Base-by-base conservation (phyloP, 2,329 filamentous ascomycete genomes). In the Colletotrichum sp. region DNA sequence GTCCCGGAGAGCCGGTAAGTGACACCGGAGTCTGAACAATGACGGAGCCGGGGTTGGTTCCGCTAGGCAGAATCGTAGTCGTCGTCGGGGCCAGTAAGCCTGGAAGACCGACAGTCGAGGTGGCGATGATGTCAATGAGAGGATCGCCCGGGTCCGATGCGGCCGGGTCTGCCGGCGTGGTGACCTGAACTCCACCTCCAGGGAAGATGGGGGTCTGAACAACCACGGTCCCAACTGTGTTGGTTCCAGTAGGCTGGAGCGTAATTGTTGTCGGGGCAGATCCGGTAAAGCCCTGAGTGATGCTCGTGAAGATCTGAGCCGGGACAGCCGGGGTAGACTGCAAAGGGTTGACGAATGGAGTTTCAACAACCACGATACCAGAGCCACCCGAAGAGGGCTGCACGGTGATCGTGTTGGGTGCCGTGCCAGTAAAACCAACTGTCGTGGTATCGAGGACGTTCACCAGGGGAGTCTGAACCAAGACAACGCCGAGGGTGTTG, bases 351-450 rank as follows among this genome's bases (percentile, higher is more conserved):
- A 66, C 21, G 49, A 71, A 67, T 0, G 75, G 75, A n/a, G 75
- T 75, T 36, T 77, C 57, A 32, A 77, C 67, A 32, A 77, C 71
- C 36, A 77, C 75, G n/a, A 75, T 62, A 52, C 75, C 62, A 59
- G 70, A 55, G 57, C 70, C 70, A 26, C 73, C 73, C 21, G 30
- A 63, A 15, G 73, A 28, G 32, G 73, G 73, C 57, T 73, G 64
- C 64, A 76, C 59, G 34, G 73, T 76, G 26, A 76, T 21, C 5
- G 73, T 76, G 26, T 34, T 73, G 26, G 64, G 44, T 4, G 39
- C 57, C 9, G 73, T 59, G 8, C 73, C 73, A 9, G 70, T 68
- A 21, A 76, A 69, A 26, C 70, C 73, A 55, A 76, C 28, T 1
- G 73, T 73, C 4, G 64, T 76, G 12, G 73, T 76, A 26, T 36